A percentile compares a stretch with the other conserved stretches of the same genome.
phyloP scores from a whole-genome alignment of 2,329 filamentous ascomycete species.

The Colletotrichum sansevieriae region DNA sequence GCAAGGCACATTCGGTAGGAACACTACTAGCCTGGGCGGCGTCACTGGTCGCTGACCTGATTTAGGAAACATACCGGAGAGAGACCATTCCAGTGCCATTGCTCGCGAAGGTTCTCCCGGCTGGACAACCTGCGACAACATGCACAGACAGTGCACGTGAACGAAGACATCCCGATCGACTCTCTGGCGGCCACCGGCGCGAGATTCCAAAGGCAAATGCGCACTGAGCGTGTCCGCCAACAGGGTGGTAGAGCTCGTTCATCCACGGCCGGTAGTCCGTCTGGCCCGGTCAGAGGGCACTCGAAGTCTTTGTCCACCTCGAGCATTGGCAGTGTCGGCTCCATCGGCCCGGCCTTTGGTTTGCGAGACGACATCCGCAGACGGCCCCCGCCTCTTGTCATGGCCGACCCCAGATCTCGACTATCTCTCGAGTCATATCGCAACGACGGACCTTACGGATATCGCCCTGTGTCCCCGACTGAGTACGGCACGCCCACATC shows the following conservation, averaged over 20 bases:
- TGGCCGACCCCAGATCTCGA: slow-evolving; percentile 79
- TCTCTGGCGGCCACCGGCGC: slow-evolving; percentile 94
- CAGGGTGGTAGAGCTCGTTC: slow-evolving; percentile 80
- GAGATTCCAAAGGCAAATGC: slow-evolving; percentile 90
- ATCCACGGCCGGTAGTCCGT: slow-evolving; percentile 80
- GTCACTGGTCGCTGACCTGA: slow-evolving; percentile 8
- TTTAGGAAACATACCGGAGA: slow-evolving; percentile 95
- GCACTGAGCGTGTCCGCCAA: slow-evolving; percentile 85
- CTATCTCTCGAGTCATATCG: slow-evolving; percentile 78
- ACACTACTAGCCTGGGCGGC: too few relatives aligned
- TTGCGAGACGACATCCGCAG: slow-evolving; percentile 76
- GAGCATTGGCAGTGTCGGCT: slow-evolving; percentile 83
- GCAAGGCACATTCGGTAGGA: slow-evolving; percentile 89
- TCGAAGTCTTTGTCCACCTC: slow-evolving; percentile 89
- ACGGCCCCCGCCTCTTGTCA: slow-evolving; percentile 84
- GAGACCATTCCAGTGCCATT: slow-evolving; percentile 96
- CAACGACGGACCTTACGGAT: slow-evolving; percentile 74
- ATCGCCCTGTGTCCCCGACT: slow-evolving; percentile 76
- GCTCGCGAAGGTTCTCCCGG: slow-evolving; percentile 90
- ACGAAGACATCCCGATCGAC: slow-evolving; percentile 95
- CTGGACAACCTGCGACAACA: slow-evolving; percentile 96
- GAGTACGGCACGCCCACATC: slow-evolving; percentile 88
- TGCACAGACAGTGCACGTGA: slow-evolving; percentile 96
- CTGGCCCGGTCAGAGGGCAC: slow-evolving; percentile 81
- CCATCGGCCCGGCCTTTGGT: slow-evolving; percentile 74